Evolutionary conservation across 805 yeast species (phyloP), one percentile per base, ranked within the genome.

Genomic region (Candida piceae): DNA sequence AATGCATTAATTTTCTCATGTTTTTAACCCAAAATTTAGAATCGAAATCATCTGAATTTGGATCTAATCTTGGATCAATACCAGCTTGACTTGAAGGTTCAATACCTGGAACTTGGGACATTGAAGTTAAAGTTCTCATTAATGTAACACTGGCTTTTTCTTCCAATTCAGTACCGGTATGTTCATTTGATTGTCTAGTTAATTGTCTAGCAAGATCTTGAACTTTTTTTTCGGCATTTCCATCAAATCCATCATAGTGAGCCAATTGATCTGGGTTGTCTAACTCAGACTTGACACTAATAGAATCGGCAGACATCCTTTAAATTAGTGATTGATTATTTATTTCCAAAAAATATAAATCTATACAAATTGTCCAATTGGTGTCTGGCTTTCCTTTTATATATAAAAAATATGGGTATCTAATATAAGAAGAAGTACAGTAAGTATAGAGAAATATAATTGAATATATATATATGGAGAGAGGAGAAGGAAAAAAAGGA

Each of bases 21-120:
- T 80, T 80, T 51, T 76, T 76, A 38, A 80, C 78, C 88, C 88
- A 80, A 38, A 70, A 73, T 49, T 70, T 74, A 35, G 83, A 68
- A 46, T 72, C 70, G 53, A 80, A 80, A 6, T 69, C 52, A n/a
- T 73, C 80, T 35, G 73, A 64, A 16, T 66, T 63, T 1, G 88
- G 88, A 50, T 81, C 76, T 47, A 81, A 62, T 35, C 64, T 49
- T n/a, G 72, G 67, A 34, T 64, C 66, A 21, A 55, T 37, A 3
- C 40, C 49, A 11, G 25, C 34, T 4, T 29, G 28, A 16, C 35
- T 44, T 35, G 52, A 65, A 1, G 78, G 72, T 29, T 49, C 48
- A 1, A 64, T 55, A 39, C 80, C 80, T 0, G 76, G 76, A 19
- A 72, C 74, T 35, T 63, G 64, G 3, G 76, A 67, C 76, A 75